phyloP scores from a whole-genome alignment of 345 rosid species.

The Chamaenerion angustifolium region DNA sequence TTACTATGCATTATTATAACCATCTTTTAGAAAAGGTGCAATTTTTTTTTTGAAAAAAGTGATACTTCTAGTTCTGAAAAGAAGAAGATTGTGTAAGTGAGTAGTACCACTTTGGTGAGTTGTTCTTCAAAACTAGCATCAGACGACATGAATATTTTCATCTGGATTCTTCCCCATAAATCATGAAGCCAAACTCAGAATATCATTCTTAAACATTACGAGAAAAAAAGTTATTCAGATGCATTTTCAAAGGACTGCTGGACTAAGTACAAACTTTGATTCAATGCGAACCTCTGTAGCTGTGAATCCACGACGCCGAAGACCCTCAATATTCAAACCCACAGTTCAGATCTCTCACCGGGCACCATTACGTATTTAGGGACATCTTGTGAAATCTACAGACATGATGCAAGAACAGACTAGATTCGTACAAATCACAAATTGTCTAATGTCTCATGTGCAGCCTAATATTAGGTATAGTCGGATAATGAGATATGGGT shows the following conservation, averaged over 20 bases:
- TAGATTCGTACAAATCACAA: too few relatives aligned
- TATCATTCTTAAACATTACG: too few relatives aligned
- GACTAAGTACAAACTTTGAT: too few relatives aligned
- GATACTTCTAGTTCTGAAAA: not conserved
- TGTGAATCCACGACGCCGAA: constrained; percentile 60
- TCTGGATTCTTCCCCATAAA: constrained; percentile 32
- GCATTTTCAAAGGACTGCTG: not conserved
- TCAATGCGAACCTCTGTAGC: constrained; percentile 35
- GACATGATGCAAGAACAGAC: not conserved
- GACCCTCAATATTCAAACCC: constrained; percentile 89
- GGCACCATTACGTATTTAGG: constrained; percentile 83
- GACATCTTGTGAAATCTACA: constrained; percentile 84
- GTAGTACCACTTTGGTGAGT: constrained; percentile 72
- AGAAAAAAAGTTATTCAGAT: not conserved
- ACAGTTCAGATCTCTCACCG: constrained; percentile 86
- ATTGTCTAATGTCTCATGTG: too few relatives aligned
- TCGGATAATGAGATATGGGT: too few relatives aligned
- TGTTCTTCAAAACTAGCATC: constrained; percentile 50
- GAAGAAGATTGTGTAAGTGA: constrained; percentile 3
- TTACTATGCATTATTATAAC: not conserved
- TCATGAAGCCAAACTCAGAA: constrained; percentile 4
- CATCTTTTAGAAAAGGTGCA: not conserved
- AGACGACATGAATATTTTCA: constrained; percentile 65
- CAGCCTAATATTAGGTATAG: too few relatives aligned
- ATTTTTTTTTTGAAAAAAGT: too few relatives aligned